Conservation (phyloP, 2,329 filamentous ascomycete species). For the Sordariomycetes sp. region DNA sequence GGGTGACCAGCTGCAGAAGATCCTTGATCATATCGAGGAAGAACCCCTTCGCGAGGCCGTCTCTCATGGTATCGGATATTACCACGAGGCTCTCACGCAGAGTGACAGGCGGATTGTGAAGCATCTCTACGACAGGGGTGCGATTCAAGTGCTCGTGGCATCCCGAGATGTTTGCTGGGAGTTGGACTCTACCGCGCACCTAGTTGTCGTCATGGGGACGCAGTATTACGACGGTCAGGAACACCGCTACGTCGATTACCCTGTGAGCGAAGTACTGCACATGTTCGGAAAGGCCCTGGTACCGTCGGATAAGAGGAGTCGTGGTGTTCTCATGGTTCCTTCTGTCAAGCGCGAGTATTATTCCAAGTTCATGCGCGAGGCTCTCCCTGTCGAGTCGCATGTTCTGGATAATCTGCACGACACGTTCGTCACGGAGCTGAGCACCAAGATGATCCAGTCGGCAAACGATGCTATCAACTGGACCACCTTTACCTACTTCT, state of each 20-base stretch:
- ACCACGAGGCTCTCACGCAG: conserved; percentile 80
- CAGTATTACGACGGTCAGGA: conserved; percentile 95
- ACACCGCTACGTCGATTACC: conserved; percentile 94
- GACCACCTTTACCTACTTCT: conserved; percentile 98
- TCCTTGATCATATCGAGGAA: conserved; percentile 76
- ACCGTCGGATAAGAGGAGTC: conserved; percentile 66
- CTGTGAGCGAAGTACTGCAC: conserved; percentile 83
- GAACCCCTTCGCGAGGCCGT: conserved; percentile 77
- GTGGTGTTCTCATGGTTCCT: conserved; percentile 93
- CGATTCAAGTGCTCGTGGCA: conserved; percentile 68
- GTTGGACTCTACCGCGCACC: conserved; percentile 71
- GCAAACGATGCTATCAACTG: conserved; percentile 97
- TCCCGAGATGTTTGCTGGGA: conserved; percentile 93
- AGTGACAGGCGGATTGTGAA: conserved; percentile 91
- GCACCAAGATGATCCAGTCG: conserved; percentile 87
- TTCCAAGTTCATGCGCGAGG: conserved; percentile 96
- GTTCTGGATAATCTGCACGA: conserved; percentile 86
- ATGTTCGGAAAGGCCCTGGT: conserved; percentile 94
- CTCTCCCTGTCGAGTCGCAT: conserved; percentile 88
- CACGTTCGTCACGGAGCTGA: conserved; percentile 93
- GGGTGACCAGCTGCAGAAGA: conserved; percentile 64
- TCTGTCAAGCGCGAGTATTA: conserved; percentile 94
- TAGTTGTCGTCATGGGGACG: conserved; percentile 94
- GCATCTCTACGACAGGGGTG: conserved; percentile 79
- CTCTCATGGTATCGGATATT: conserved; percentile 91